These are phyloP conservation scores for Ophiostoma sp. DNA, from an alignment of 2,329 filamentous ascomycete genomes.

Conservation along the genomic window DNA sequence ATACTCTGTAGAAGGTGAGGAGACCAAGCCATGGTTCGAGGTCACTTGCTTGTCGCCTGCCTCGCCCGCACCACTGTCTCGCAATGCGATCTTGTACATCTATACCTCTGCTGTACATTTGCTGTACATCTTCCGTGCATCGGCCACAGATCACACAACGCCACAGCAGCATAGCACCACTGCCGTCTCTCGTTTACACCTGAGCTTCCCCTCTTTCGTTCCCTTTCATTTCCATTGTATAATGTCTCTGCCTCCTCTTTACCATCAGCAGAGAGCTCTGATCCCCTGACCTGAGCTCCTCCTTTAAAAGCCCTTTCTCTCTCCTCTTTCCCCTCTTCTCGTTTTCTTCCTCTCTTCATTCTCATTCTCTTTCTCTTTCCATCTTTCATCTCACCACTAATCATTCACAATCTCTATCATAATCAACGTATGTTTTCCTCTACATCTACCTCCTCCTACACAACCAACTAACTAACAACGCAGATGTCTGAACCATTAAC, in stretches of 20 bases:
- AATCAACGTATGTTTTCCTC: too few relatives aligned
- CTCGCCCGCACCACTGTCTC: constrained; percentile 6
- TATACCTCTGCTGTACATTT: background rate
- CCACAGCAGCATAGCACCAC: background rate
- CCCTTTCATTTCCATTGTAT: background rate
- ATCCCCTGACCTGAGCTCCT: background rate
- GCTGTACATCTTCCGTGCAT: background rate
- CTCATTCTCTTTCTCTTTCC: constrained; percentile 14
- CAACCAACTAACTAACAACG: background rate
- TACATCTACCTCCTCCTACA: background rate
- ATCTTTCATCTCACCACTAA: background rate
- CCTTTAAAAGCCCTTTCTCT: background rate
- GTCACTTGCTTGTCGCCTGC: constrained; percentile 2
- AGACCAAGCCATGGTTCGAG: background rate
- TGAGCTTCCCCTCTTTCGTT: constrained; percentile 21
- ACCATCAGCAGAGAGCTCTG: constrained; percentile 4
- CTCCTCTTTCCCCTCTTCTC: constrained; percentile 13
- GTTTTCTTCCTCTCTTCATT: background rate
- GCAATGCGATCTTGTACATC: background rate
- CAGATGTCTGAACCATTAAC: constrained; percentile 55
- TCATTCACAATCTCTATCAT: background rate
- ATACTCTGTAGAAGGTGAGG: background rate
- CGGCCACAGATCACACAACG: constrained; percentile 3
- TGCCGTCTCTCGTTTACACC: constrained; percentile 12
- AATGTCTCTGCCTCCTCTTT: constrained; percentile 14